Conservation (phyloP, 352 stramenopile genomes). For the Elongisporangium senticosum region DNA sequence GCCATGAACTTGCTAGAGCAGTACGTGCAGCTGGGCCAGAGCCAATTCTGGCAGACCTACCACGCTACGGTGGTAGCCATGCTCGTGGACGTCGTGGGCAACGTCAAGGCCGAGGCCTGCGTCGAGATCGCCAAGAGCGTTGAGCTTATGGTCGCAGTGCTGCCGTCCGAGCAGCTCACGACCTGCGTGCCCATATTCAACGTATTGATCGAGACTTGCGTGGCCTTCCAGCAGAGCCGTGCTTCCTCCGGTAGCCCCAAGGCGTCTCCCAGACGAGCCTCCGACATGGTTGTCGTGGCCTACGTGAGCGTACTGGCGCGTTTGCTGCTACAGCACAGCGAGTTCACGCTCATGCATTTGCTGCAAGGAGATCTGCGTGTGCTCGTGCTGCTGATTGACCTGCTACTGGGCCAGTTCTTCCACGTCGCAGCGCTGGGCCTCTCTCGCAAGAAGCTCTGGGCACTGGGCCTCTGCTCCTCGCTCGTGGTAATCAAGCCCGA, state of each 20-base stretch:
- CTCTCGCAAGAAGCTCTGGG: slow-evolving; percentile 65
- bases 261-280: slow-evolving; percentile 17
- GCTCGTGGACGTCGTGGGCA: slow-evolving; percentile 46
- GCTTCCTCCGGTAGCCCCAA: slow-evolving; percentile 4
- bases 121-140: slow-evolving; percentile 43
- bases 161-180: slow-evolving; percentile 36
- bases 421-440: slow-evolving; percentile 29
- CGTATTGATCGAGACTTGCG: slow-evolving; percentile 40
- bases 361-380: slow-evolving; percentile 28
- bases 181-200: slow-evolving; percentile 25
- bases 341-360: slow-evolving; percentile 39
- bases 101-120: slow-evolving; percentile 64
- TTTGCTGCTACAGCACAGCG: slow-evolving; percentile 38
- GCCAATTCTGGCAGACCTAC: slow-evolving; percentile 69
- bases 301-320: slow-evolving; percentile 59
- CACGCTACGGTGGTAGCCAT: slow-evolving; percentile 31
- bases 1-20: slow-evolving; percentile 48
- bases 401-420: slow-evolving; percentile 73
- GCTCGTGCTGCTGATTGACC: slow-evolving; percentile 40
- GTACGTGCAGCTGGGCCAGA: slow-evolving; percentile 54
- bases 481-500: slow-evolving; percentile 31
- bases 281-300: slow-evolving; percentile 52
- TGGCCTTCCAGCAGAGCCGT: slow-evolving; percentile 32
- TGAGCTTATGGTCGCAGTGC: slow-evolving; percentile 32
- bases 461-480: slow-evolving; percentile 38